phyloP scores from a whole-genome alignment of 768 basidiomycete genomes.

The Crassisporium funariophilum region DNA sequence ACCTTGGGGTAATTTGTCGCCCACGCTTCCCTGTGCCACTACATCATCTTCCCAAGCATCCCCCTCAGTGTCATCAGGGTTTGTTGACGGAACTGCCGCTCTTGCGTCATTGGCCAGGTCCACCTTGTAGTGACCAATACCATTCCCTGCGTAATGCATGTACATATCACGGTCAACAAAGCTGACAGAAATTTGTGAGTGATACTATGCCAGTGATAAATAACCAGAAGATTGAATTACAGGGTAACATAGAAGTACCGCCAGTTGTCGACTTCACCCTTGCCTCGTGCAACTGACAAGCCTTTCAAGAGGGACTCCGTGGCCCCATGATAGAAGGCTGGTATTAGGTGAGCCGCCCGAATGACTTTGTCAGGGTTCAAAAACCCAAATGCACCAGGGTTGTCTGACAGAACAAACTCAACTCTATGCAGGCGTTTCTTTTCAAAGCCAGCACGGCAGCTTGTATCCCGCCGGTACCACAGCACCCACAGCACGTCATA shows the following conservation, averaged over 20 bases:
- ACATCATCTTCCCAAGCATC: no score
- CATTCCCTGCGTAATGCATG: no score
- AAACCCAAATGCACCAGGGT: slow-evolving; percentile 39
- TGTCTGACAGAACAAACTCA: slow-evolving; percentile 24
- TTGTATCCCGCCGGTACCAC: slow-evolving; percentile 22
- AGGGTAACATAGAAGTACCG: slow-evolving; percentile 32
- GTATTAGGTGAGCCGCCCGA: slow-evolving; percentile 37
- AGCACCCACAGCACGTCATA: slow-evolving; percentile 33
- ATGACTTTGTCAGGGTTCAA: slow-evolving; percentile 39
- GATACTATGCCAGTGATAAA: background rate
- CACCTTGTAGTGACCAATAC: no score
- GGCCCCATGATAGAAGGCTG: slow-evolving; percentile 28
- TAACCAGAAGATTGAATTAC: slow-evolving; percentile 19
- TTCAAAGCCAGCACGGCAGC: slow-evolving; percentile 16
- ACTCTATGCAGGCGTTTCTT: slow-evolving; percentile 26
- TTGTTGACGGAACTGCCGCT: no score
- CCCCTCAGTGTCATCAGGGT: no score
- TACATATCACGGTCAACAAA: slow-evolving; percentile 31
- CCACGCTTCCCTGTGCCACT: no score
- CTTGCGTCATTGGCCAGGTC: no score
- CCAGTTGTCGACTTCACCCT: slow-evolving; percentile 28
- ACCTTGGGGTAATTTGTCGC: slow-evolving; percentile 21
- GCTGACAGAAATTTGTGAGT: no score
- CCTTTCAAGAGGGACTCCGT: slow-evolving; percentile 8
- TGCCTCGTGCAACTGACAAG: slow-evolving; percentile 12